phyloP scores from a whole-genome alignment of 2,329 filamentous ascomycete genomes.

The Claviceps digitariae region DNA sequence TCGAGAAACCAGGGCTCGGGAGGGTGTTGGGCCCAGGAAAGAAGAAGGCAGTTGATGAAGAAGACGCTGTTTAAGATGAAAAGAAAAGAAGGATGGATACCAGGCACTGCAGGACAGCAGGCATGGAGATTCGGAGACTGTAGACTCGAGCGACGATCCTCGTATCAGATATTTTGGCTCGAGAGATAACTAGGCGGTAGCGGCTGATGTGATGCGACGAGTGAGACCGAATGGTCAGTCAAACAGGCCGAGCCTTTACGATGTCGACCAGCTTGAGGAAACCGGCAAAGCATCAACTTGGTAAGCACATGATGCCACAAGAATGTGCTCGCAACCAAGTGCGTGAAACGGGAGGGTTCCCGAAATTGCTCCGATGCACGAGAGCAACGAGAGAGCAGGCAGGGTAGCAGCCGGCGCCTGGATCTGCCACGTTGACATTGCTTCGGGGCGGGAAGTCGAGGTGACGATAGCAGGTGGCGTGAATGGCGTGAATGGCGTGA shows the following conservation, averaged over 20 bases:
- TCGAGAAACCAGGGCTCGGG: not conserved
- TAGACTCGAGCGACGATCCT: not conserved
- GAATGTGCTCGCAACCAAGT: not conserved
- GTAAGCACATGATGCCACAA: not conserved
- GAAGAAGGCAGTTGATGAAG: not conserved
- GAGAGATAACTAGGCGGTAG: not conserved
- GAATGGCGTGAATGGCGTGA: too few species aligned
- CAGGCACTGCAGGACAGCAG: not conserved
- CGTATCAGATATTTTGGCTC: not conserved
- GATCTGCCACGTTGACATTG: not conserved
- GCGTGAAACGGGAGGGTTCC: not conserved
- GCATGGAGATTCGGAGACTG: not conserved
- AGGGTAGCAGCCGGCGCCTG: not conserved
- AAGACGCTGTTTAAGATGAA: not conserved
- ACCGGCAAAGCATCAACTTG: not conserved
- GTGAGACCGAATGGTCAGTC: not conserved
- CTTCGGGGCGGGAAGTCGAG: too few species aligned
- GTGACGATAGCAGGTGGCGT: too few species aligned
- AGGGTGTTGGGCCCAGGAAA: not conserved
- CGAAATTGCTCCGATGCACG: conserved; percentile 2
- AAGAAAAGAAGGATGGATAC: not conserved
- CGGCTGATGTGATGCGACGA: not conserved
- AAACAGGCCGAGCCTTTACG: not conserved
- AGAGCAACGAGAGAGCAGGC: not conserved
- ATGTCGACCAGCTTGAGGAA: not conserved